Percentiles rank a stretch among this genome's conserved stretches.
Evolutionary conservation across 176 grass and related monocot genomes (phyloP).

Genomic region (Coix lacrymajobi): DNA sequence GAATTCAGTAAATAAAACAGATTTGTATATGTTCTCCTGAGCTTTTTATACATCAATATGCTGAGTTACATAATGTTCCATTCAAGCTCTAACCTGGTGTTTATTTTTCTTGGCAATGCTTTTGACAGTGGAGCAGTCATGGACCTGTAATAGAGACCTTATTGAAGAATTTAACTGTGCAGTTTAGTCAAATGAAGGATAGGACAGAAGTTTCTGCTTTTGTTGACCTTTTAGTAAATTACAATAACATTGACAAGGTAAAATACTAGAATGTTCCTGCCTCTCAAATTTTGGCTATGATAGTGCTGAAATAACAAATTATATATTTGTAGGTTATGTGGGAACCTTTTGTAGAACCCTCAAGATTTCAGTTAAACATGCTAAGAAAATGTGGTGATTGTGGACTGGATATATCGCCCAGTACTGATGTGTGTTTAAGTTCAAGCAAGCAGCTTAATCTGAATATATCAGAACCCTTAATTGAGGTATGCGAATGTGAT

Average conservation of each 20-base stretch:
- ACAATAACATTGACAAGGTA: constrained; percentile 99
- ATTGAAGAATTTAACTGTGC: constrained; percentile 63
- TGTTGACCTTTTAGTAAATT: constrained; percentile 92
- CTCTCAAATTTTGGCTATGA: constrained; percentile 14
- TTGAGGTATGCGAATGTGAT: constrained; percentile 65
- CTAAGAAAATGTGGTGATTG: constrained; percentile 53
- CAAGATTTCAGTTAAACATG: constrained; percentile 70
- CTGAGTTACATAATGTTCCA: neutral
- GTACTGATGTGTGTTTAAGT: constrained; percentile 69
- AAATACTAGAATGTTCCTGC: constrained; percentile 22
- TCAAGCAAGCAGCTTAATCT: constrained; percentile 83
- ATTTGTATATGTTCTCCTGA: neutral
- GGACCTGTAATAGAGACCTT: constrained; percentile 90
- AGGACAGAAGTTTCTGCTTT: constrained; percentile 52
- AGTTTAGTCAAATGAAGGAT: constrained; percentile 51
- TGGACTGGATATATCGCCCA: constrained; percentile 49
- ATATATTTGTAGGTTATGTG: constrained; percentile 78
- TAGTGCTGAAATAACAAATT: constrained; percentile 28
- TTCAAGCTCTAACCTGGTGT: constrained; percentile 32
- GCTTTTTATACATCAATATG: constrained; percentile 8
- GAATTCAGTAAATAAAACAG: neutral
- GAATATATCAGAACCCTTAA: constrained; percentile 93
- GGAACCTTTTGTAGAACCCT: constrained; percentile 97
- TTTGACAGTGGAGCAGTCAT: constrained; percentile 81
- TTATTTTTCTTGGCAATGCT: constrained; percentile 20